These are phyloP conservation scores for Adiantum capillusveneris DNA, from an alignment of 75 land plant species.

Conservation along the genomic window DNA sequence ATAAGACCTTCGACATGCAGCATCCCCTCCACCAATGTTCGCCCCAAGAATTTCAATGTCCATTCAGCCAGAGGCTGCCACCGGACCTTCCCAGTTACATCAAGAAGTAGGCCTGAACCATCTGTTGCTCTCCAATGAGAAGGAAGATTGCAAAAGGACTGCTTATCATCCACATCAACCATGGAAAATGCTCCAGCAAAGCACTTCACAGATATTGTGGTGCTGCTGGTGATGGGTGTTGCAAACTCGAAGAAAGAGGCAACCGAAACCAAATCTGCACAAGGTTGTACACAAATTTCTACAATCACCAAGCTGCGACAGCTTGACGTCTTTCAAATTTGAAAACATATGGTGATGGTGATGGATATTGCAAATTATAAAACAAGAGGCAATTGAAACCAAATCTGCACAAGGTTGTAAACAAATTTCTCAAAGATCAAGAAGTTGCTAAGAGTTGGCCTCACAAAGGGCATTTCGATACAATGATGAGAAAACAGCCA, in stretches of 20 bases:
- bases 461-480: too few relatives aligned
- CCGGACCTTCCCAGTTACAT: slow-evolving; percentile 47
- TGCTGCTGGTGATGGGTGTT: slow-evolving; percentile 15
- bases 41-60: slow-evolving; percentile 54
- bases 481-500: too few relatives aligned
- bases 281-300: too few relatives aligned
- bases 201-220: slow-evolving; percentile 48
- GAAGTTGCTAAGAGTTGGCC: too few relatives aligned
- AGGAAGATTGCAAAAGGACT: slow-evolving; percentile 56
- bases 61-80: slow-evolving; percentile 75
- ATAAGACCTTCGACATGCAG: slow-evolving; percentile 79
- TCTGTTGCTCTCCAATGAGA: slow-evolving; percentile 42
- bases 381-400: slow-evolving; percentile 46
- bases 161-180: slow-evolving; percentile 17
- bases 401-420: slow-evolving; percentile 44
- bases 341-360: slow-evolving; percentile 13
- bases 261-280: slow-evolving; percentile 63
- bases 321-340: too few relatives aligned
- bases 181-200: slow-evolving; percentile 50
- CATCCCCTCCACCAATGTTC: slow-evolving; percentile 63
- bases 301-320: too few relatives aligned
- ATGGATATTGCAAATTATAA: slow-evolving; percentile 18
- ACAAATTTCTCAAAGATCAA: too few relatives aligned
- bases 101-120: slow-evolving; percentile 59
- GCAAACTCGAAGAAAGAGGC: slow-evolving; percentile 36